These are phyloP conservation scores for Moesziomyces aphidis DNA, from an alignment of 1,284 basidiomycete genomes.

Conservation along the genomic window DNA sequence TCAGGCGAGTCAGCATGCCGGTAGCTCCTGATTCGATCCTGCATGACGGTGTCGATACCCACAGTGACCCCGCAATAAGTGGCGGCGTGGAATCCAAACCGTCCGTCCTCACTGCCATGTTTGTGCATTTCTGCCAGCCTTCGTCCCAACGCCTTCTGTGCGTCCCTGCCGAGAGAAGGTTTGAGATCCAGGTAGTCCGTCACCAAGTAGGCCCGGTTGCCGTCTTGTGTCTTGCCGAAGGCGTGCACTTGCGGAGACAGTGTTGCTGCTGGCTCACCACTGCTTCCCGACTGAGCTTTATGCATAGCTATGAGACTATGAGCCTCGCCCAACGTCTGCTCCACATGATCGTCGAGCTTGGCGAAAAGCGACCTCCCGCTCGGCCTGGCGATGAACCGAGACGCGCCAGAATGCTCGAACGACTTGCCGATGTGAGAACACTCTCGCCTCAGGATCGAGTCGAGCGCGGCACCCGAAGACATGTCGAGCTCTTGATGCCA, in stretches of 20 bases:
- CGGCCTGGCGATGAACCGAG: slow-evolving; percentile 24
- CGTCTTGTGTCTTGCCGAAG: slow-evolving; percentile 11
- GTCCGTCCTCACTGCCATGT: slow-evolving; percentile 17
- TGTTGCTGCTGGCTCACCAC: background rate
- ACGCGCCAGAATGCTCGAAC: slow-evolving; percentile 18
- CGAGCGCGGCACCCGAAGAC: slow-evolving; percentile 9
- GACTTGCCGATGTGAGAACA: slow-evolving; percentile 29
- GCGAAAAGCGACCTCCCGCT: slow-evolving; percentile 26
- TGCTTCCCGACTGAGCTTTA: background rate
- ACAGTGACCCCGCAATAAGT: slow-evolving; percentile 43
- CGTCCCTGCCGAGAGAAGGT: slow-evolving; percentile 11
- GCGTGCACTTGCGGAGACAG: slow-evolving; percentile 34
- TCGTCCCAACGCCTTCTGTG: slow-evolving; percentile 20
- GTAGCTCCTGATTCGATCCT: no score
- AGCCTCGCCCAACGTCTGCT: slow-evolving; percentile 37
- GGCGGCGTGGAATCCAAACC: slow-evolving; percentile 30
- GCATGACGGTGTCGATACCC: background rate
- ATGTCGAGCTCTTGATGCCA: background rate
- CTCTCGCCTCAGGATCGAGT: slow-evolving; percentile 22
- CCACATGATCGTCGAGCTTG: slow-evolving; percentile 26
- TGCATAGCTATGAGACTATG: slow-evolving; percentile 32
- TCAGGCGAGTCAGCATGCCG: background rate
- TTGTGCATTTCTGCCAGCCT: slow-evolving; percentile 39
- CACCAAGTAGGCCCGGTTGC: slow-evolving; percentile 30
- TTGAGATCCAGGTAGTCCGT: slow-evolving; percentile 38